A percentile compares a stretch with the other conserved stretches of the same genome.
These are phyloP conservation scores for Leccinellum luteum DNA, from an alignment of 768 basidiomycete genomes.

Conservation along the genomic window DNA sequence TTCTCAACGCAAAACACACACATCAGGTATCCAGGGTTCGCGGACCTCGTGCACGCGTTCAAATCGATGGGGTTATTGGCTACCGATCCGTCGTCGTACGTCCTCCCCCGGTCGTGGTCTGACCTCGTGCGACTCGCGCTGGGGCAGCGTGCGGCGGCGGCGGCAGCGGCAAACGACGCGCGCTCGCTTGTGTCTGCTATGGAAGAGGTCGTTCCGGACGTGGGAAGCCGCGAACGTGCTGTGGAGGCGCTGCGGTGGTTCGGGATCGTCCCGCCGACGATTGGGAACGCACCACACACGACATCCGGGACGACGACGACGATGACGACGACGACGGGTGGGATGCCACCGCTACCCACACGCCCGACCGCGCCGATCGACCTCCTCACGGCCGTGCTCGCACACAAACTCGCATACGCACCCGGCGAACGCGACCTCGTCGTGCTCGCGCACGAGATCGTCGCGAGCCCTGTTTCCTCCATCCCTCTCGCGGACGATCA, in stretches of 20 bases:
- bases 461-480: conserved; percentile 38
- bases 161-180: conserved; percentile 25
- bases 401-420: conserved; percentile 66
- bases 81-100: conserved; percentile 10
- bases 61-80: conserved; percentile 67
- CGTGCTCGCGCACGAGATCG: conserved; percentile 80
- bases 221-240: conserved; percentile 26
- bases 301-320: too few relatives aligned
- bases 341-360: conserved; percentile 44
- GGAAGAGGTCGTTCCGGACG: conserved; percentile 15
- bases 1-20: background rate
- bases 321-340: too few relatives aligned
- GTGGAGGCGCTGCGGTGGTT: conserved; percentile 46
- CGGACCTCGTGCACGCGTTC: conserved; percentile 71
- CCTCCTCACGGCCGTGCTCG: conserved; percentile 68
- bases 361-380: conserved; percentile 58
- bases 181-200: conserved; percentile 36
- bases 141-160: conserved; percentile 12
- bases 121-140: conserved; percentile 39
- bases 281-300: background rate
- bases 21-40: conserved; percentile 80
- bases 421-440: conserved; percentile 83
- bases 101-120: conserved; percentile 29
- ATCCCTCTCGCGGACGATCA: conserved; percentile 12
- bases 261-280: conserved; percentile 8